Conservation (phyloP, 148 eudicot genomes). For the Vaccinium darrowii region DNA sequence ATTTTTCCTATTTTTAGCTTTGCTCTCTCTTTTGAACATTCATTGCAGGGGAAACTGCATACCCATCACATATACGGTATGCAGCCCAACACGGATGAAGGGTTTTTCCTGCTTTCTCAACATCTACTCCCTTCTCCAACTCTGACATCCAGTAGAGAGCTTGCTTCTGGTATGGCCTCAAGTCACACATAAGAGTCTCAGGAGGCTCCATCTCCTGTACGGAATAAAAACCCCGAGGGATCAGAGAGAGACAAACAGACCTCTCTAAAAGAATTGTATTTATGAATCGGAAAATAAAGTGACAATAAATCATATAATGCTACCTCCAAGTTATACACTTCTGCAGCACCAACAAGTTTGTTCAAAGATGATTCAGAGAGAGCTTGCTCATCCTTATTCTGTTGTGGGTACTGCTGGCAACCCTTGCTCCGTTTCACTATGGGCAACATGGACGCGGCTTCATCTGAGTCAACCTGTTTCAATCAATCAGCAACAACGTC, state of each 20-base stretch:
- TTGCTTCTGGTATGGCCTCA: constrained; percentile 75
- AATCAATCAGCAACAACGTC: not conserved
- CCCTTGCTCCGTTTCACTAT: constrained; percentile 34
- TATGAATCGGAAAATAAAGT: not conserved
- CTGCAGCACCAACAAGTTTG: constrained; percentile 69
- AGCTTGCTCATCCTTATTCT: constrained; percentile 47
- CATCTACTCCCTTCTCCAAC: constrained; percentile 45
- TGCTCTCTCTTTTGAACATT: not conserved
- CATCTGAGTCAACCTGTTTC: constrained; percentile 36
- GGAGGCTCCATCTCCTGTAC: constrained; percentile 68
- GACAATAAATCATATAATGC: not conserved
- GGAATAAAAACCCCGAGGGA: not conserved
- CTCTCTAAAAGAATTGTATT: not conserved
- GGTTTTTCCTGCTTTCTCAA: constrained; percentile 48
- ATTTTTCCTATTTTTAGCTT: not conserved
- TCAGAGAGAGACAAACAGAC: not conserved
- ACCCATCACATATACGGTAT: constrained; percentile 54
- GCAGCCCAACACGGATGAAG: constrained; percentile 83
- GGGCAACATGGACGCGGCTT: constrained; percentile 31
- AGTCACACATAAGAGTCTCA: constrained; percentile 48
- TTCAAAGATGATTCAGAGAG: constrained; percentile 56
- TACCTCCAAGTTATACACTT: constrained; percentile 59
- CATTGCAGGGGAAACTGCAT: constrained; percentile 17
- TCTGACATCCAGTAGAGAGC: constrained; percentile 71
- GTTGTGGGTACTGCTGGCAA: constrained; percentile 20